Evolutionary conservation across 768 basidiomycete species (phyloP).

Genomic region (Leucosporidium creatinivorum): DNA sequence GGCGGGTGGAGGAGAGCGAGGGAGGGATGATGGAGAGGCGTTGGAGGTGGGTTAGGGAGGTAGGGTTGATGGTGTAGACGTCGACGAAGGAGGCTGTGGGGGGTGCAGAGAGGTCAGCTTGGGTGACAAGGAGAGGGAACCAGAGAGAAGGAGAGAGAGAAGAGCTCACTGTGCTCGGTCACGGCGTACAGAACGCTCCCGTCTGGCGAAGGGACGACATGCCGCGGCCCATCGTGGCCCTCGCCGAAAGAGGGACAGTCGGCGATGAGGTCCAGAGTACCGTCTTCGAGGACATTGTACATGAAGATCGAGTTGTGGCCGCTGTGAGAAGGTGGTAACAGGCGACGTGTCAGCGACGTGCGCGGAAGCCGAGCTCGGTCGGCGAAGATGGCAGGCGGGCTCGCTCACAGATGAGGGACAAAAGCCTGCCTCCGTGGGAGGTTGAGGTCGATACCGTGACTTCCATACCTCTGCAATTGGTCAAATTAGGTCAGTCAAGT

Average conservation of each 20-base stretch:
- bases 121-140: too few species aligned
- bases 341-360: neutral
- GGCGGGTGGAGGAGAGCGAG: conserved; percentile 4
- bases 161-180: conserved; percentile 37
- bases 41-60: conserved; percentile 26
- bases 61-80: conserved; percentile 30
- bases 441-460: conserved; percentile 36
- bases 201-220: conserved; percentile 32
- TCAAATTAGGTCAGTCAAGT: neutral
- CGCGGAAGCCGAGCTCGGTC: too few species aligned
- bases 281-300: conserved; percentile 29
- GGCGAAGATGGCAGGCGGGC: neutral
- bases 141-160: neutral
- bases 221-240: conserved; percentile 36
- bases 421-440: conserved; percentile 24
- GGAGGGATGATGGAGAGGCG: conserved; percentile 34
- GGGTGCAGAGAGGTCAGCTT: neutral
- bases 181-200: conserved; percentile 35
- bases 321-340: neutral
- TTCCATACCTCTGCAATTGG: conserved; percentile 34
- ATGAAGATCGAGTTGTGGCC: conserved; percentile 35
- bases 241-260: conserved; percentile 26
- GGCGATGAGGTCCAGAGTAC: conserved; percentile 23
- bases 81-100: conserved; percentile 36
- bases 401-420: conserved; percentile 37